Evolutionary conservation across 208 protist genomes (phyloP).

Genomic region (Leishmania lainsoni): DNA sequence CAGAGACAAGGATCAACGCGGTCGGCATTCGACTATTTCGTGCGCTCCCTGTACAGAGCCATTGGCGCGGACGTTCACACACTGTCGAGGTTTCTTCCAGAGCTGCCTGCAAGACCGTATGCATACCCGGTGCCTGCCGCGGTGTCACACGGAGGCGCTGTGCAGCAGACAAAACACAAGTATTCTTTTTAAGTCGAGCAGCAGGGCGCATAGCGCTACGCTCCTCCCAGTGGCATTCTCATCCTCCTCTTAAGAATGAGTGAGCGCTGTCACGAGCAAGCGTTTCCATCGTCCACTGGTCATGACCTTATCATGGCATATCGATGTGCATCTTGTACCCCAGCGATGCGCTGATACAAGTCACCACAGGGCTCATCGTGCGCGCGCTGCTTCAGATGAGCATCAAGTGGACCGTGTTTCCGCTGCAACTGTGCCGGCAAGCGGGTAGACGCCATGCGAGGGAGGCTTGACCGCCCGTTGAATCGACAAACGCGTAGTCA

Average conservation of each 20-base stretch:
- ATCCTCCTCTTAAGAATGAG: too few relatives aligned
- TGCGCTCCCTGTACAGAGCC: too few relatives aligned
- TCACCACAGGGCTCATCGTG: slow-evolving; percentile 15
- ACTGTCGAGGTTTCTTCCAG: neutral
- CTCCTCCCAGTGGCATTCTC: neutral
- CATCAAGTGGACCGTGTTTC: slow-evolving; percentile 6
- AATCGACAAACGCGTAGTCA: neutral
- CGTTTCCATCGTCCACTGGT: neutral
- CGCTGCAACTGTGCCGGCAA: neutral
- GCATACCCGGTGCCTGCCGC: neutral
- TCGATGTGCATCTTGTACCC: neutral
- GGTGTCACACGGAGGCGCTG: neutral
- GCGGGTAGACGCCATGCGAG: neutral
- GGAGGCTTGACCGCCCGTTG: neutral
- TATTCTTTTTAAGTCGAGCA: neutral
- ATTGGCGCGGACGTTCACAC: neutral
- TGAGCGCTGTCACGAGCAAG: neutral
- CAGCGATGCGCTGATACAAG: slow-evolving; percentile 7
- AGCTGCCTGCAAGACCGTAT: too few relatives aligned
- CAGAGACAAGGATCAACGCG: neutral
- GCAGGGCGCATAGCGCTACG: neutral
- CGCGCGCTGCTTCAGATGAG: slow-evolving; percentile 1
- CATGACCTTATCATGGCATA: neutral
- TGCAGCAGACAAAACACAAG: neutral
- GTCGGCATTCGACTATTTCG: too few relatives aligned